A percentile compares a stretch with the other conserved stretches of the same genome.
phyloP scores from a whole-genome alignment of 2,329 filamentous ascomycete genomes.

The Byssothecium circinans region DNA sequence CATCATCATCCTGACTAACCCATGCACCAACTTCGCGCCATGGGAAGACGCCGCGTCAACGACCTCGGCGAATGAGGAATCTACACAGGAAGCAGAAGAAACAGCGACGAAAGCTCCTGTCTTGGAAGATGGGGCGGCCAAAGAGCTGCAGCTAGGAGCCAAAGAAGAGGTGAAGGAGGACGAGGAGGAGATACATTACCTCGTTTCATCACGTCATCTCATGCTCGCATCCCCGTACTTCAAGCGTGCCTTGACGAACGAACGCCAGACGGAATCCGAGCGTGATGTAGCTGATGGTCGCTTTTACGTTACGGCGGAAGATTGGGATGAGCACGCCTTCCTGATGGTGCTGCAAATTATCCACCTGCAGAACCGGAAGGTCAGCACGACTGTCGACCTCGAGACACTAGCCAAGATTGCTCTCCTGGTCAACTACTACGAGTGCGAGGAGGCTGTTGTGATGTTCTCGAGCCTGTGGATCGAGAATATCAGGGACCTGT shows the following conservation, averaged over 20 bases:
- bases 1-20: constrained; percentile 8
- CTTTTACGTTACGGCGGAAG: constrained; percentile 11
- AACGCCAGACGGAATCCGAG: constrained; percentile 2
- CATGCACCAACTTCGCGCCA: constrained; percentile 6
- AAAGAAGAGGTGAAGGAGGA: too few relatives aligned
- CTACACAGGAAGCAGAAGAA: too few relatives aligned
- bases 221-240: constrained; percentile 7
- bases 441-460: constrained; percentile 48
- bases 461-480: constrained; percentile 49
- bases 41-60: constrained; percentile 5
- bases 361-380: constrained; percentile 46
- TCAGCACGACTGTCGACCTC: constrained; percentile 44
- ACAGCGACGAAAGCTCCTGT: too few relatives aligned
- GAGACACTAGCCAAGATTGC: constrained; percentile 51
- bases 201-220: constrained; percentile 7
- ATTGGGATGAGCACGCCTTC: constrained; percentile 45
- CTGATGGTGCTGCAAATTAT: constrained; percentile 50
- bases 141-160: too few relatives aligned
- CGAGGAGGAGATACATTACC: constrained; percentile 7
- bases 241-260: constrained; percentile 1
- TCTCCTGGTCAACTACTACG: constrained; percentile 49
- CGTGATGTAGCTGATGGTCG: constrained; percentile 8
- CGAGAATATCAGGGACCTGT: constrained; percentile 14
- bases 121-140: too few relatives aligned
- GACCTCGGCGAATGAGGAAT: constrained; percentile 1